These are phyloP conservation scores for Amborella trichopoda DNA, from an alignment of 164 flowering plant species.

Conservation along the genomic window DNA sequence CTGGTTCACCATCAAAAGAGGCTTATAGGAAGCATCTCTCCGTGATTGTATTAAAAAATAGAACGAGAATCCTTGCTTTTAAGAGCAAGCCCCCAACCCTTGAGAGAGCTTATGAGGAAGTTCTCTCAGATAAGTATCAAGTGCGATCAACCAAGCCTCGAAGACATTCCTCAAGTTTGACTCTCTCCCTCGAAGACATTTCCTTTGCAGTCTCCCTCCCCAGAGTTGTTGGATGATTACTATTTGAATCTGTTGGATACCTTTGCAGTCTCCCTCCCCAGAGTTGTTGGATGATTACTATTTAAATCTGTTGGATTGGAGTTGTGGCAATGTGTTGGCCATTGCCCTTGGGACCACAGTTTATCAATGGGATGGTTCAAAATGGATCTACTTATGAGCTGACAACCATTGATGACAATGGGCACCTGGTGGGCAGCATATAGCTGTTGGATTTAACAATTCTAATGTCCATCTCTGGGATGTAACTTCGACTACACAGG, in stretches of 20 bases:
- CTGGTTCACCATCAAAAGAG: constrained; percentile 2
- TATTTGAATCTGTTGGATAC: too few species aligned
- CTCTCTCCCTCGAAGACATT: too few species aligned
- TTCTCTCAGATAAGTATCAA: constrained; percentile 1
- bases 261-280: too few species aligned
- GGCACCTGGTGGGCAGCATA: constrained; percentile 9
- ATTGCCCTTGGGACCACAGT: constrained; percentile 17
- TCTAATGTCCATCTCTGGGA: constrained; percentile 17
- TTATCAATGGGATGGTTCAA: constrained; percentile 16
- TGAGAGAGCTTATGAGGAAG: constrained; percentile 1
- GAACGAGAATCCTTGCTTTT: constrained; percentile 16
- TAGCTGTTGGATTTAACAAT: constrained; percentile 13
- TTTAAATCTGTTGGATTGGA: constrained; percentile 18
- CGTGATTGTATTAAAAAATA: constrained; percentile 10
- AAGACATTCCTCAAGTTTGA: constrained; percentile 8
- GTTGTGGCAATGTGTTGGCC: constrained; percentile 16
- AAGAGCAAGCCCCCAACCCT: constrained; percentile 11
- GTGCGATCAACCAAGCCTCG: constrained; percentile 3
- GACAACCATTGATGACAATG: constrained; percentile 17
- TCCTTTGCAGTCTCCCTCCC: too few species aligned
- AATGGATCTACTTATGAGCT: constrained; percentile 18
- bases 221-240: too few species aligned
- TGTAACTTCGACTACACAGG: constrained; percentile 5
- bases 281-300: constrained; percentile 16
- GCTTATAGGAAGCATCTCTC: constrained; percentile 11